Evolutionary conservation across 208 protist genomes (phyloP).

Genomic region (Trypanosoma theileri): DNA sequence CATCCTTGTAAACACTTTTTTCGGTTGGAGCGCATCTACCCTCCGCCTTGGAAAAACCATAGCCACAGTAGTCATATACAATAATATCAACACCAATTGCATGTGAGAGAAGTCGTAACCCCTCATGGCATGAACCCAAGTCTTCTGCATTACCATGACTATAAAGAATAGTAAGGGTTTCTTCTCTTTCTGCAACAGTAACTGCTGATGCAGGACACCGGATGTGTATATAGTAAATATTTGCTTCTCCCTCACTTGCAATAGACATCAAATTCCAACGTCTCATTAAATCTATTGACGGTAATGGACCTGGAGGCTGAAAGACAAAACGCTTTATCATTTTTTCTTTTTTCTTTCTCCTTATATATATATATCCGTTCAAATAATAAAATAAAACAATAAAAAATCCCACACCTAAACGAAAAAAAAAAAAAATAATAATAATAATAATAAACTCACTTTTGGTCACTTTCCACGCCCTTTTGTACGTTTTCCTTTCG

Average conservation of each 20-base stretch:
- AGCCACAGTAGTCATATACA: constrained; percentile 81
- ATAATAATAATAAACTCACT: constrained; percentile 14
- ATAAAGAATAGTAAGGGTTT: constrained; percentile 53
- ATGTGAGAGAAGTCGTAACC: constrained; percentile 31
- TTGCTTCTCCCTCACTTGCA: not conserved
- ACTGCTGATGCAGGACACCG: not conserved
- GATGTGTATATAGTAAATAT: constrained; percentile 24
- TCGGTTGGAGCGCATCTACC: constrained; percentile 25
- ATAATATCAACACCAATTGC: constrained; percentile 41
- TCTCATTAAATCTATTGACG: constrained; percentile 31
- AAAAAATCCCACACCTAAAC: too few species aligned
- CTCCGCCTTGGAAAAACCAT: constrained; percentile 59
- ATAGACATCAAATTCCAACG: constrained; percentile 31
- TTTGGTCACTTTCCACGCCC: too few species aligned
- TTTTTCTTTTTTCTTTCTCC: constrained; percentile 13
- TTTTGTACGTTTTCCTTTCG: not conserved
- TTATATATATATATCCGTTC: constrained; percentile 7
- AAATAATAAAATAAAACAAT: constrained; percentile 7
- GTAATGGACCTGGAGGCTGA: constrained; percentile 36
- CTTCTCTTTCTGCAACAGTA: not conserved
- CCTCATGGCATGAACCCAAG: constrained; percentile 39
- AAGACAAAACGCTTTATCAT: constrained; percentile 64
- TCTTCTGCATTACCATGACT: constrained; percentile 82
- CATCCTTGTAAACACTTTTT: constrained; percentile 63
- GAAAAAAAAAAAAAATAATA: constrained; percentile 17